A percentile compares a stretch with the other conserved stretches of the same genome.
These are phyloP conservation scores for Ilex paraguariensis DNA, from an alignment of 305 asterid species.

Conservation along the genomic window DNA sequence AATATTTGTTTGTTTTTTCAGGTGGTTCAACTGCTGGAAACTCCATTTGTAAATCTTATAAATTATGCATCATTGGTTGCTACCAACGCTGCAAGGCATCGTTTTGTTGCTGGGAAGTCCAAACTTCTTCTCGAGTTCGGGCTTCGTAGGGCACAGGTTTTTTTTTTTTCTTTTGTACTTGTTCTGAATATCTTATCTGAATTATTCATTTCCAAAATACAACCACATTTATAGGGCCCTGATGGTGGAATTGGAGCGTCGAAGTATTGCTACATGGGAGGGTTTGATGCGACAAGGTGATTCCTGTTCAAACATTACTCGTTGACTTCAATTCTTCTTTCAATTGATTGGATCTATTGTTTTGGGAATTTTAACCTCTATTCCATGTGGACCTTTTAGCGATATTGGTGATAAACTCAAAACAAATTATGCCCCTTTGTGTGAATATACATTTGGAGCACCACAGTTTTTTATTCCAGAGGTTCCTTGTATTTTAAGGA, in stretches of 20 bases:
- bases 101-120: slow-evolving; percentile 96
- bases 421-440: no score
- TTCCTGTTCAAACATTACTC: slow-evolving; percentile 5
- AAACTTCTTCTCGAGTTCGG: slow-evolving; percentile 94
- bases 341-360: no score
- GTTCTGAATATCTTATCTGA: slow-evolving; percentile 5
- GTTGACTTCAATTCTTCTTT: slow-evolving; percentile 2
- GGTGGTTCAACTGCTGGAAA: slow-evolving; percentile 98
- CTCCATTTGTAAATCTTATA: slow-evolving; percentile 83
- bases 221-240: slow-evolving; percentile 67
- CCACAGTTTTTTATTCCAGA: no score
- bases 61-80: slow-evolving; percentile 94
- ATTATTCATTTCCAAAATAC: neutral
- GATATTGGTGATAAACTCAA: no score
- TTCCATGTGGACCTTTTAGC: no score
- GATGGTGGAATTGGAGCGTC: slow-evolving; percentile 98
- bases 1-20: slow-evolving; percentile 29
- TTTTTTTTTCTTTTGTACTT: slow-evolving; percentile 14
- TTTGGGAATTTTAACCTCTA: no score
- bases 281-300: slow-evolving; percentile 98
- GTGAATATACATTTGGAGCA: no score
- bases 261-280: slow-evolving; percentile 95
- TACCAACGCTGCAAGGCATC: slow-evolving; percentile 98
- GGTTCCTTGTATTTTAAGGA: no score
- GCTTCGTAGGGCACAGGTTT: slow-evolving; percentile 91